Percentiles rank a stretch among this genome's conserved stretches.
phyloP scores from a whole-genome alignment of 169 alveolate genomes.

The Plasmodium yoelii region DNA sequence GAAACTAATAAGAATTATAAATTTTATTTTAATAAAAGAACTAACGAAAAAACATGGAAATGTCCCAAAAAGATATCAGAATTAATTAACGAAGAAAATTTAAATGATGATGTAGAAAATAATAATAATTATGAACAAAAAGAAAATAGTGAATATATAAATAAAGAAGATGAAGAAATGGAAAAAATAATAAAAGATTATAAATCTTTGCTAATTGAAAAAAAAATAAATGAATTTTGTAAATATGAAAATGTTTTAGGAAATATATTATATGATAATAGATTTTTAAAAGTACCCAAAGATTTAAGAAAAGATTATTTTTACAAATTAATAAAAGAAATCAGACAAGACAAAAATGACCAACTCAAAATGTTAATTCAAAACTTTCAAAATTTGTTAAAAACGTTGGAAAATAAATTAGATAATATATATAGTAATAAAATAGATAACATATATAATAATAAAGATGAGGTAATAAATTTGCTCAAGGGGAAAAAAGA shows the following conservation, averaged over 20 bases:
- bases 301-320: slow-evolving; percentile 62
- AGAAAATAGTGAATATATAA: background rate
- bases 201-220: slow-evolving; percentile 43
- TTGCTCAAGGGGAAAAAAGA: slow-evolving; percentile 26
- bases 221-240: slow-evolving; percentile 29
- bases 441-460: slow-evolving; percentile 4
- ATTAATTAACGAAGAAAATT: background rate
- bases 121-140: background rate
- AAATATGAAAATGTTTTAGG: slow-evolving; percentile 50
- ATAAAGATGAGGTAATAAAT: slow-evolving; percentile 27
- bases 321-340: slow-evolving; percentile 52
- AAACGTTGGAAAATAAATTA: slow-evolving; percentile 11
- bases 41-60: slow-evolving; percentile 55
- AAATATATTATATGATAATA: slow-evolving; percentile 27
- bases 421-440: slow-evolving; percentile 3
- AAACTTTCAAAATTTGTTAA: slow-evolving; percentile 23
- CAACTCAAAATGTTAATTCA: slow-evolving; percentile 45
- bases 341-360: slow-evolving; percentile 11
- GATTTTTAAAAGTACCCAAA: slow-evolving; percentile 45
- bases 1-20: slow-evolving; percentile 62
- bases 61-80: slow-evolving; percentile 41
- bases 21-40: slow-evolving; percentile 59
- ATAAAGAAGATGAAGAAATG: slow-evolving; percentile 2
- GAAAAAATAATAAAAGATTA: slow-evolving; percentile 17
- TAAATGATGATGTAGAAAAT: background rate